Conservation (phyloP, 129 eudicot genomes). For the Rutidosis leptorrhynchoides region DNA sequence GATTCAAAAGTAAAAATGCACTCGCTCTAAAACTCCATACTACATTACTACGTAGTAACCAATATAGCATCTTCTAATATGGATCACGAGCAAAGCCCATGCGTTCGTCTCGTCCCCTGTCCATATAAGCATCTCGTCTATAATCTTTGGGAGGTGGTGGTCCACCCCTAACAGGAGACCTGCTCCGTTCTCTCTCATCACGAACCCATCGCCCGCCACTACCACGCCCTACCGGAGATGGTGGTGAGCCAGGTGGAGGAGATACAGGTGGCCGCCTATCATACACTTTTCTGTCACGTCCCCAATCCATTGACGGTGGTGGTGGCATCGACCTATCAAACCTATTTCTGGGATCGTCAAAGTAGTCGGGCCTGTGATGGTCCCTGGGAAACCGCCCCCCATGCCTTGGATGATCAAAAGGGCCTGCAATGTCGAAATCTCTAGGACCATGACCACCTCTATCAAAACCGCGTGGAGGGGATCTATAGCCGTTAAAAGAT, state of each 20-base stretch:
- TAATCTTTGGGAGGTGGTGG: not conserved
- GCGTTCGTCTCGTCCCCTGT: conserved; percentile 72
- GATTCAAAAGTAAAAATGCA: conserved; percentile 13
- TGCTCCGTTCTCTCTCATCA: conserved; percentile 58
- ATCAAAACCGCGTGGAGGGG: conserved; percentile 68
- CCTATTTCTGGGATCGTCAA: conserved; percentile 58
- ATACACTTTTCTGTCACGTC: conserved; percentile 56
- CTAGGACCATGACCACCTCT: conserved; percentile 44
- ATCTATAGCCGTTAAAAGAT: conserved; percentile 58
- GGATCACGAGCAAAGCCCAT: conserved; percentile 51
- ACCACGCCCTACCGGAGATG: conserved; percentile 38
- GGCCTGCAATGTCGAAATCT: conserved; percentile 53
- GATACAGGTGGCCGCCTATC: conserved; percentile 54
- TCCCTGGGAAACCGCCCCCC: conserved; percentile 69
- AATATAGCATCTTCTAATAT: conserved; percentile 29
- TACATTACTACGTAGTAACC: not conserved
- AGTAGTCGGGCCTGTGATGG: conserved; percentile 44
- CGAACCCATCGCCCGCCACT: conserved; percentile 54
- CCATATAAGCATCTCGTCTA: conserved; percentile 58
- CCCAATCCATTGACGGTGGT: conserved; percentile 48
- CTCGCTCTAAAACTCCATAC: conserved; percentile 2
- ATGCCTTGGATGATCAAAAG: conserved; percentile 47
- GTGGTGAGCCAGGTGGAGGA: conserved; percentile 52
- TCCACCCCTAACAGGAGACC: conserved; percentile 44
- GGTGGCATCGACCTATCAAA: conserved; percentile 43